Evolutionary conservation across 2,329 filamentous ascomycete genomes (phyloP).

Genomic region (Exserohilum turcica): DNA sequence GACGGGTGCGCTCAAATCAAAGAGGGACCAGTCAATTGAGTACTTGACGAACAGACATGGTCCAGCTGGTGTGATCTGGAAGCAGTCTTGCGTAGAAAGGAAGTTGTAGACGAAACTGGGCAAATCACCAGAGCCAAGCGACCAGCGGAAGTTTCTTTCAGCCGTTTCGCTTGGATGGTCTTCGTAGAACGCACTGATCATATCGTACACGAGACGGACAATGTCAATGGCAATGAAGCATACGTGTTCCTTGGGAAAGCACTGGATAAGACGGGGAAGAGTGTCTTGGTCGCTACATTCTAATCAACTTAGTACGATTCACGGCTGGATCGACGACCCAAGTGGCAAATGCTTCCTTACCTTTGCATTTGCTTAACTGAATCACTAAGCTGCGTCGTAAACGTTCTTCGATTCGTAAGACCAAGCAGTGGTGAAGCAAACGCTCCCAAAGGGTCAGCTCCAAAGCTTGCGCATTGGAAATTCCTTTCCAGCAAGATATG

Average conservation of each 20-base stretch:
- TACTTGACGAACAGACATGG: conserved; percentile 25
- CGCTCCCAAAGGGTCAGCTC: conserved; percentile 44
- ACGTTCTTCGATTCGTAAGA: conserved; percentile 22
- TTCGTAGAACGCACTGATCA: conserved; percentile 33
- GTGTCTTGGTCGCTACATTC: conserved; percentile 11
- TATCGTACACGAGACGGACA: conserved; percentile 28
- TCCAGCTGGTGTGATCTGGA: conserved; percentile 20
- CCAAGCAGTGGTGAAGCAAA: conserved; percentile 29
- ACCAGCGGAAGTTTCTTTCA: conserved; percentile 26
- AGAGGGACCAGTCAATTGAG: conserved; percentile 5
- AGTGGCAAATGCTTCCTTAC: neutral
- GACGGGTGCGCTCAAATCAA: conserved; percentile 11
- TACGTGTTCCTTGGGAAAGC: conserved; percentile 3
- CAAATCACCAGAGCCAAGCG: conserved; percentile 30
- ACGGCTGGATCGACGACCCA: neutral
- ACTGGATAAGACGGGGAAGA: conserved; percentile 20
- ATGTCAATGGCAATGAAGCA: conserved; percentile 30
- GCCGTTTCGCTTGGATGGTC: conserved; percentile 2
- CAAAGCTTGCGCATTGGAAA: conserved; percentile 32
- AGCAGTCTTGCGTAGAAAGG: conserved; percentile 42
- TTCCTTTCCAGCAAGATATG: conserved; percentile 44
- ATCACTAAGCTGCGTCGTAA: conserved; percentile 19
- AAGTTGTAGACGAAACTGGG: conserved; percentile 38
- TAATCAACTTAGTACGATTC: neutral
- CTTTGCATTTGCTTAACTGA: conserved; percentile 4